These are phyloP conservation scores for Hypomyces perniciosus DNA, from an alignment of 2,329 filamentous ascomycete genomes.

Conservation along the genomic window DNA sequence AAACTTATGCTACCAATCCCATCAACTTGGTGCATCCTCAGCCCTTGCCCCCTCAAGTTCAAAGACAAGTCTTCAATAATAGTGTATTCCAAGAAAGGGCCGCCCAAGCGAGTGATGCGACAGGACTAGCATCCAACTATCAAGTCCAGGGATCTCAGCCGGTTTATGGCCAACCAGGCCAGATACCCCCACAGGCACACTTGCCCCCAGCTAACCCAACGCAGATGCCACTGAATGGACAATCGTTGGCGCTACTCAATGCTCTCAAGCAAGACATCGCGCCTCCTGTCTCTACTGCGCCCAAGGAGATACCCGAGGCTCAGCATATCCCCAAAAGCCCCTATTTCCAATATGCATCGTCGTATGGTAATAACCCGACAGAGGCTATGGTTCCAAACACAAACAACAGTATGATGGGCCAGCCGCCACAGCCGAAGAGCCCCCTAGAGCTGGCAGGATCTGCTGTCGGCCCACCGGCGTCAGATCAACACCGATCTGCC, in stretches of 20 bases:
- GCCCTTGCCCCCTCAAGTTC: constrained; percentile 50
- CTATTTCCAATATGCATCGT: neutral
- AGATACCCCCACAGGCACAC: constrained; percentile 16
- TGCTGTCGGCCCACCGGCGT: constrained; percentile 16
- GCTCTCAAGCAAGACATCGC: constrained; percentile 34
- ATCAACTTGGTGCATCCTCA: constrained; percentile 35
- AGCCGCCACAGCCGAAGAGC: constrained; percentile 11
- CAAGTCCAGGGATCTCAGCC: constrained; percentile 6
- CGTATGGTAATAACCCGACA: constrained; percentile 4
- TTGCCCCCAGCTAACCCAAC: constrained; percentile 13
- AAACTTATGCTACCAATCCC: constrained; percentile 20
- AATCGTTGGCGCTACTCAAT: constrained; percentile 39
- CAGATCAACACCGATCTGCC: constrained; percentile 38
- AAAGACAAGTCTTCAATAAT: constrained; percentile 45
- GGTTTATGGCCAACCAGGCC: constrained; percentile 3
- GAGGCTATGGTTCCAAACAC: neutral
- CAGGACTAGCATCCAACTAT: constrained; percentile 11
- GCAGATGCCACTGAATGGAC: constrained; percentile 31
- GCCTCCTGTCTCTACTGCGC: too few relatives aligned
- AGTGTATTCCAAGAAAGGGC: constrained; percentile 24
- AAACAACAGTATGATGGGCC: neutral
- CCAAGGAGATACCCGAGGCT: neutral
- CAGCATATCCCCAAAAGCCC: neutral
- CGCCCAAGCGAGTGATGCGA: constrained; percentile 7
- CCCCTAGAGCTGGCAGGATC: constrained; percentile 25